Base-by-base conservation (phyloP, 2,329 filamentous ascomycete species). In the Clonostachys chloroleuca region DNA sequence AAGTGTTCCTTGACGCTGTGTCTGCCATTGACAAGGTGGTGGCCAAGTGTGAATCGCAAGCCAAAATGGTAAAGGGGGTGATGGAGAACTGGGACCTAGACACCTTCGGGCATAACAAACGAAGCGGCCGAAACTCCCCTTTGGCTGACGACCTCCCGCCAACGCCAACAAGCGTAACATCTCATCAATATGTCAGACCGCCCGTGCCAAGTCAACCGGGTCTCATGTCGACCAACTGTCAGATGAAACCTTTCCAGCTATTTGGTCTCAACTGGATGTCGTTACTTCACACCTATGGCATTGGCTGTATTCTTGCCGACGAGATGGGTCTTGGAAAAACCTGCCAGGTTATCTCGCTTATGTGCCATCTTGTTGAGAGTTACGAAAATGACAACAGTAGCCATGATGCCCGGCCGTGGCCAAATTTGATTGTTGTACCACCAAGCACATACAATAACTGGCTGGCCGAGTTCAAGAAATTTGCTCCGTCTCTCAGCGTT, bases 301-400 rank as follows among this genome's bases (percentile, higher is more conserved):
- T 95, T 45, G 92, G 89, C 42, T 92, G 91, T 52, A 97, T 99
- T 48, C 74, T 99, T 16, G 94, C 94, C 2, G 94, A 99, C 62
- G 94, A 99, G 62, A 99, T 99, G 94, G 94, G 89, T 45, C 73
- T 92, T 39, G 94, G 94, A 42, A 99, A 99, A 74, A 99, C 94
- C 1, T 96, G 91, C 57, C 92, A 99, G 60, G 90, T 97, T 51
- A 96, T 99, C 55, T 84, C 90, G 0, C 90, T 99, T 58, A 77
- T 99, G 42, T 87, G 90, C 14, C 86, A 96, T 57, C 73, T 99
- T 24, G 83, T 88, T 14, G 83, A 91, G 59, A 51, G 51, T 6
- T 52, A 76, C 9, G 43, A 45, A 5, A 14, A 34, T 10, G 44
- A 43, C 12, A 16, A 40, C 3, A 30, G 42, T 8, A 24, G 17